A percentile compares a stretch with the other conserved stretches of the same genome.
phyloP scores from a whole-genome alignment of 192 early-diverging fungal species.

The Linnemannia exigua region DNA sequence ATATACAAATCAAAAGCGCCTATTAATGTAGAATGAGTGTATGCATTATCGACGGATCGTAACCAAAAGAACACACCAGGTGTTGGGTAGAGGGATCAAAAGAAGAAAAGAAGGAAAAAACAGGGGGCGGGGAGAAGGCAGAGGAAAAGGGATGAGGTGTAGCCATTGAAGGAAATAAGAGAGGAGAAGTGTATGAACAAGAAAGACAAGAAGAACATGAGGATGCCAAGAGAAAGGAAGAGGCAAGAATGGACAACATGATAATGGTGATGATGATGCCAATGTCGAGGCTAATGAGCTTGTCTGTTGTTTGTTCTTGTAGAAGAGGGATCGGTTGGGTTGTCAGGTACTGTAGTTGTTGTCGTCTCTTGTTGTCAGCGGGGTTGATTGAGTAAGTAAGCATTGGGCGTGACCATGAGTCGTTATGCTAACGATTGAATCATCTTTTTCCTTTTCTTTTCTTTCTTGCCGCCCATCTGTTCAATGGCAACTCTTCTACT shows the following conservation, averaged over 20 bases:
- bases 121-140: background rate
- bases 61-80: conserved; percentile 1
- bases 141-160: background rate
- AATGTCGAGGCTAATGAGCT: background rate
- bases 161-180: background rate
- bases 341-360: background rate
- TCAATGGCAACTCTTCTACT: background rate
- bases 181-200: background rate
- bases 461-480: background rate
- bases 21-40: background rate
- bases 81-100: conserved; percentile 5
- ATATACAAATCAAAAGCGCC: background rate
- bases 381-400: conserved; percentile 9
- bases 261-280: background rate
- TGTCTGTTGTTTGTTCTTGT: background rate
- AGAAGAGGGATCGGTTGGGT: background rate
- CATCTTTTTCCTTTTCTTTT: background rate
- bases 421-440: background rate
- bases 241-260: background rate
- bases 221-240: background rate
- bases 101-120: background rate
- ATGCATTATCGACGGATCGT: background rate
- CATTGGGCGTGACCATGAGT: background rate
- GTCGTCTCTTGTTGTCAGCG: background rate
- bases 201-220: background rate